Conservation (phyloP, 306 rosid species). For the Betula pendula region DNA sequence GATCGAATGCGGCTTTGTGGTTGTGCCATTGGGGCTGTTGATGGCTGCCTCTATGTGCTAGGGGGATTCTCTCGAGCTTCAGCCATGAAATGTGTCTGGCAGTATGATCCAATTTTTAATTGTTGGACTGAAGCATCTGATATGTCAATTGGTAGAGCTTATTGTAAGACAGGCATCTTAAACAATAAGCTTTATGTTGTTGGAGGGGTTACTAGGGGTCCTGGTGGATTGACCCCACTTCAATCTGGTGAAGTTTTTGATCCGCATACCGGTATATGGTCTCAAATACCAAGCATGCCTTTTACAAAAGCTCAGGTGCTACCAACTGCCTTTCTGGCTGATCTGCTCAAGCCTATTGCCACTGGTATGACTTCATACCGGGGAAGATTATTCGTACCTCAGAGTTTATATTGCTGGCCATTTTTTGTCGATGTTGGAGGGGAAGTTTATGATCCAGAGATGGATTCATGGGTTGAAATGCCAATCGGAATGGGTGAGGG, state of each 20-base stretch:
- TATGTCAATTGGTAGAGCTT: slow-evolving; percentile 49
- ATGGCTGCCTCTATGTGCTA: slow-evolving; percentile 44
- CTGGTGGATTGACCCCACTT: slow-evolving; percentile 44
- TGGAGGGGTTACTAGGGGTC: slow-evolving; percentile 47
- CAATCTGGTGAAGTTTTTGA: slow-evolving; percentile 52
- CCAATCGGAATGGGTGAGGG: slow-evolving; percentile 49
- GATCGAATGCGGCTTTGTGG: slow-evolving; percentile 45
- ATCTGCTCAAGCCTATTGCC: slow-evolving; percentile 50
- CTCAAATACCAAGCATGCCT: slow-evolving; percentile 50
- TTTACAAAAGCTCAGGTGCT: slow-evolving; percentile 40
- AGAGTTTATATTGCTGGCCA: slow-evolving; percentile 52
- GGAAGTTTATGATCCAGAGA: slow-evolving; percentile 48
- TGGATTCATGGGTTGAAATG: slow-evolving; percentile 47
- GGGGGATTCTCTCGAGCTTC: slow-evolving; percentile 53
- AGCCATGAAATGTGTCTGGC: slow-evolving; percentile 45
- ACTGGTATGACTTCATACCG: slow-evolving; percentile 47
- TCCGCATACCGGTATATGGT: slow-evolving; percentile 38
- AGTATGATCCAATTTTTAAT: slow-evolving; percentile 43
- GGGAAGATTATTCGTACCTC: slow-evolving; percentile 50
- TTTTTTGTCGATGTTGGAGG: slow-evolving; percentile 49
- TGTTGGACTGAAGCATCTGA: slow-evolving; percentile 40
- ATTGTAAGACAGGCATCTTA: slow-evolving; percentile 43
- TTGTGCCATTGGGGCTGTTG: slow-evolving; percentile 45
- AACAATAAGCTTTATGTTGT: slow-evolving; percentile 46
- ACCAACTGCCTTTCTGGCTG: slow-evolving; percentile 47